phyloP scores from a whole-genome alignment of 192 early-diverging fungal species.

The Dissophora globulifera region DNA sequence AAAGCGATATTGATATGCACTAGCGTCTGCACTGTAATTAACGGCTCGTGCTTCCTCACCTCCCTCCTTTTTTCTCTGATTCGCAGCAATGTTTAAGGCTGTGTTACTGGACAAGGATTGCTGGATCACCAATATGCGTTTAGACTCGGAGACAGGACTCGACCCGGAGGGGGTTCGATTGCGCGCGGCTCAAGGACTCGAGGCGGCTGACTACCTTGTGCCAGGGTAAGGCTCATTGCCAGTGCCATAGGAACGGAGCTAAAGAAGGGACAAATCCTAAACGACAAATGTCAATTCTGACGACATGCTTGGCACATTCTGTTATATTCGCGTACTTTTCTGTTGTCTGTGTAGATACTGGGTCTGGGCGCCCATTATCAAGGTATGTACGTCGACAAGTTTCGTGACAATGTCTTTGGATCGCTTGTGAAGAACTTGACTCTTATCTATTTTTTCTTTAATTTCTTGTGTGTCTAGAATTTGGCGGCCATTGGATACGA shows the following conservation, averaged over 20 bases:
- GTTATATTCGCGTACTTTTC: neutral
- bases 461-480: conserved; percentile 60
- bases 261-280: neutral
- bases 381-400: conserved; percentile 9
- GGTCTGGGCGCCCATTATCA: conserved; percentile 78
- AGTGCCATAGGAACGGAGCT: conserved; percentile 9
- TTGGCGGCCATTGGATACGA: conserved; percentile 88
- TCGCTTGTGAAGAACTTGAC: neutral
- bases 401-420: no score
- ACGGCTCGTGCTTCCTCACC: conserved; percentile 1
- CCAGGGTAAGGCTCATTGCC: conserved; percentile 66
- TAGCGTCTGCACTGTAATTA: neutral
- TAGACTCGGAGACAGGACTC: conserved; percentile 83
- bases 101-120: conserved; percentile 87
- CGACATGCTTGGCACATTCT: conserved; percentile 11
- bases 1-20: neutral
- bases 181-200: conserved; percentile 84
- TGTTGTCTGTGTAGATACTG: conserved; percentile 66
- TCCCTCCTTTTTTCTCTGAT: neutral
- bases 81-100: conserved; percentile 81
- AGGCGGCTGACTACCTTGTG: conserved; percentile 92
- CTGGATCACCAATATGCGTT: conserved; percentile 86
- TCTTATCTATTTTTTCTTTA: neutral
- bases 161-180: conserved; percentile 87
- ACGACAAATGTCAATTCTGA: conserved; percentile 3